A percentile compares a stretch with the other conserved stretches of the same genome.
Conservation (phyloP, 2,329 filamentous ascomycete genomes). For the Thyridium curvatum region DNA sequence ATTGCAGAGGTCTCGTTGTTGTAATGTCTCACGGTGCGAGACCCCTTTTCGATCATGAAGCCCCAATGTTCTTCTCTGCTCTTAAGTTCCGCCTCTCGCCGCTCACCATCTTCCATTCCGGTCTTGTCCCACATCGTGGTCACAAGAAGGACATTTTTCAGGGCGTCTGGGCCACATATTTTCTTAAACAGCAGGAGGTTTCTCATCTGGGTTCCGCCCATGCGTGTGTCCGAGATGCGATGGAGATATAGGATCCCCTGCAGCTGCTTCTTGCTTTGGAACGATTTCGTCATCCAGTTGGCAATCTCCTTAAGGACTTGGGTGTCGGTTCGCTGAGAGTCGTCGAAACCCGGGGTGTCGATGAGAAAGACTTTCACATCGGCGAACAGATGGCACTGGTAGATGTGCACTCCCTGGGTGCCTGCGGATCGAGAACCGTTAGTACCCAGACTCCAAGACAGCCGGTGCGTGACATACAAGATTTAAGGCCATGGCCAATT, state of each 20-base stretch:
- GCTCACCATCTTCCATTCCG: neutral
- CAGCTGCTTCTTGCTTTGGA: neutral
- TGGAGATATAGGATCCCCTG: conserved; percentile 1
- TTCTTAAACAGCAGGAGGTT: conserved; percentile 1
- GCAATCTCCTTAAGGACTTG: neutral
- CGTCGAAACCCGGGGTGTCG: conserved; percentile 3
- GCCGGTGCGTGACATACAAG: neutral
- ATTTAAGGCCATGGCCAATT: neutral
- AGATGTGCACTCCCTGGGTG: conserved; percentile 1
- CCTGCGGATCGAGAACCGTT: neutral
- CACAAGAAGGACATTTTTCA: conserved; percentile 1
- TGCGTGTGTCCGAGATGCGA: neutral
- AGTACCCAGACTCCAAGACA: neutral
- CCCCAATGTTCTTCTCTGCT: conserved; percentile 1
- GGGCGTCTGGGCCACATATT: conserved; percentile 1
- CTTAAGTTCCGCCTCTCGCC: neutral
- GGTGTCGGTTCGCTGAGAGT: neutral
- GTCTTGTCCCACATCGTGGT: conserved; percentile 3
- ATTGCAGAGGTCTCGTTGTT: neutral
- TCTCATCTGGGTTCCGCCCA: neutral
- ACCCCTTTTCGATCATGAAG: neutral
- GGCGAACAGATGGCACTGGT: neutral
- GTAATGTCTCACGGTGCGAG: neutral
- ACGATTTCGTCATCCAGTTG: neutral
- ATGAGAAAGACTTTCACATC: neutral